Conservation (phyloP, 1,139 yeast genomes). For the Groenewaldozyma auringiensis region DNA sequence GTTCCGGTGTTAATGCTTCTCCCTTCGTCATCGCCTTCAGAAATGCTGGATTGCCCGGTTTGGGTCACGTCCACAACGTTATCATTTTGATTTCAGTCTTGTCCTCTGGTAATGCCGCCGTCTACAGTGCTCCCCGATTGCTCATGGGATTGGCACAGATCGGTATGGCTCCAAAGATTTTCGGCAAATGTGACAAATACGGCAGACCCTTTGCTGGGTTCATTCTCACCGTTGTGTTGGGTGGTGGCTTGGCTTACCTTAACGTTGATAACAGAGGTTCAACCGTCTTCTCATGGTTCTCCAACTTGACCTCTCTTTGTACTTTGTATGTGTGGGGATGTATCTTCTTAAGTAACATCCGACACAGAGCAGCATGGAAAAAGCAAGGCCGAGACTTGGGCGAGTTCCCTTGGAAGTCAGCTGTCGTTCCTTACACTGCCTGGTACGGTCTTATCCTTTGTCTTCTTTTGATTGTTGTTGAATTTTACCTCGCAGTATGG, state of each 20-base stretch:
- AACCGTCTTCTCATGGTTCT: conserved; percentile 67
- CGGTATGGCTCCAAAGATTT: conserved; percentile 43
- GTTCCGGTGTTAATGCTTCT: conserved; percentile 55
- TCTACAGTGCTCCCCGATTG: conserved; percentile 51
- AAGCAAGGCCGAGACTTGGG: conserved; percentile 50
- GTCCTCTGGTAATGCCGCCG: conserved; percentile 67
- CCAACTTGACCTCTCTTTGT: conserved; percentile 68
- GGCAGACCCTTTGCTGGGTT: conserved; percentile 56
- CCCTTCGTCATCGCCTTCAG: conserved; percentile 61
- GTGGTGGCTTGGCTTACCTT: conserved; percentile 44
- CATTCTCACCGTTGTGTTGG: conserved; percentile 36
- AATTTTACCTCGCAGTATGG: conserved; percentile 24
- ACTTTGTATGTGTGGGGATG: conserved; percentile 63
- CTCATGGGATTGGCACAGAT: conserved; percentile 51
- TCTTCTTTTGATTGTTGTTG: conserved; percentile 18
- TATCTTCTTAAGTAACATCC: conserved; percentile 53
- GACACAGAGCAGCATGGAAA: conserved; percentile 53
- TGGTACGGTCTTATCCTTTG: conserved; percentile 23
- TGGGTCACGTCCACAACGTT: conserved; percentile 57
- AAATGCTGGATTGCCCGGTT: conserved; percentile 58
- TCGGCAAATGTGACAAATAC: conserved; percentile 37
- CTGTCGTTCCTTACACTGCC: conserved; percentile 13
- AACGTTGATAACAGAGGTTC: conserved; percentile 54
- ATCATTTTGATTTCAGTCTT: conserved; percentile 54
- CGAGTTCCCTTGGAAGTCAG: conserved; percentile 38